phyloP scores from a whole-genome alignment of 192 early-diverging fungal species.

The Backusella mclennaniae region DNA sequence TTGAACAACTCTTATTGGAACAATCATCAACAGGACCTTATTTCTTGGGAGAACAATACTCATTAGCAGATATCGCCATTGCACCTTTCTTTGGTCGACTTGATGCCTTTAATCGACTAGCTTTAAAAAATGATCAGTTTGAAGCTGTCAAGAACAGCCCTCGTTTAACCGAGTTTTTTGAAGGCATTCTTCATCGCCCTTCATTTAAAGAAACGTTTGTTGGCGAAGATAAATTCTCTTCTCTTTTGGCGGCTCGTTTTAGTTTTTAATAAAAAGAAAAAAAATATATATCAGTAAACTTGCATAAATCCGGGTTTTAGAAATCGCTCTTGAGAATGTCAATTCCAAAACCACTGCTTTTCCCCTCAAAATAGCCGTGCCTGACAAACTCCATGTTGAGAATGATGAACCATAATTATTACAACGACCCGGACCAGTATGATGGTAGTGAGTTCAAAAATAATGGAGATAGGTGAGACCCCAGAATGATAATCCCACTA shows the following conservation, averaged over 20 bases:
- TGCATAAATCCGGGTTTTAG: too few species aligned
- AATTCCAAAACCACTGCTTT: too few species aligned
- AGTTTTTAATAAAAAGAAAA: neutral
- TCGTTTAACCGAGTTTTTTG: constrained; percentile 8
- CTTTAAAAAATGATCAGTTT: constrained; percentile 4
- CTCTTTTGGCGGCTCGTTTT: neutral
- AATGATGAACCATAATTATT: too few species aligned
- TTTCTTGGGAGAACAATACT: constrained; percentile 39
- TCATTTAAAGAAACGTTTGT: neutral
- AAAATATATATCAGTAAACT: neutral
- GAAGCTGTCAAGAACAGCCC: neutral
- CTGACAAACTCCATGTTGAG: too few species aligned
- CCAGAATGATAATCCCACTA: too few species aligned
- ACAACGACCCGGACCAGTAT: too few species aligned
- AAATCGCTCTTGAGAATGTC: too few species aligned
- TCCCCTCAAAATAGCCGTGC: too few species aligned
- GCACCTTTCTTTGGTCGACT: constrained; percentile 45
- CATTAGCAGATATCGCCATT: constrained; percentile 47
- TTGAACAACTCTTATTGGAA: too few species aligned
- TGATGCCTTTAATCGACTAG: neutral
- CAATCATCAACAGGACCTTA: too few species aligned
- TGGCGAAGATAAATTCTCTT: neutral
- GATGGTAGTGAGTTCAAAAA: too few species aligned
- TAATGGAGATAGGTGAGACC: too few species aligned
- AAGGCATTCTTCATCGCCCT: constrained; percentile 1